A percentile compares a stretch with the other conserved stretches of the same genome.
phyloP scores from a whole-genome alignment of 176 grass and related monocot species.

The Paspalum notatum region DNA sequence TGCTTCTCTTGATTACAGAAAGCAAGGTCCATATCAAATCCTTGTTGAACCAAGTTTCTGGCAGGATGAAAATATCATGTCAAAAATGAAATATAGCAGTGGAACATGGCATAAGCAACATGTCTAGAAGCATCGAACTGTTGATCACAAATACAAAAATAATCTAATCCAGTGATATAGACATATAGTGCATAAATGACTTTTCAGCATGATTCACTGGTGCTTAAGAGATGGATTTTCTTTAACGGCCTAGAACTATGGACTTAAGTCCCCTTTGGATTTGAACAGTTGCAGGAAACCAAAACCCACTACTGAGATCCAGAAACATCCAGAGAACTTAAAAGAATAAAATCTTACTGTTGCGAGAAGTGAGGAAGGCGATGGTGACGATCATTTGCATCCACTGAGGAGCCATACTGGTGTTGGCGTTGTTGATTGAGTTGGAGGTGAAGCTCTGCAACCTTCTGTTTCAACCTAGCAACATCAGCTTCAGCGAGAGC shows the following conservation, averaged over 20 bases:
- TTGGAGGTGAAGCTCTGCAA: slow-evolving; percentile 95
- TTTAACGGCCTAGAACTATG: slow-evolving; percentile 30
- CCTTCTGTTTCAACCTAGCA: slow-evolving; percentile 95
- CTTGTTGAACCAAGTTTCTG: slow-evolving; percentile 93
- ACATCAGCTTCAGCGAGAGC: slow-evolving; percentile 93
- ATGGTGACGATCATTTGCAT: slow-evolving; percentile 63
- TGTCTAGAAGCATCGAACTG: slow-evolving; percentile 5
- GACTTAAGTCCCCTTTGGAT: background rate
- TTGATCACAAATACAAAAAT: slow-evolving; percentile 18
- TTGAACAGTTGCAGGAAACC: background rate
- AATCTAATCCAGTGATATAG: slow-evolving; percentile 5
- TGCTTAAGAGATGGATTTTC: slow-evolving; percentile 1
- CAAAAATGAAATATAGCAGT: slow-evolving; percentile 28
- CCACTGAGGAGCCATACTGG: slow-evolving; percentile 65
- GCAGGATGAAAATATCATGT: slow-evolving; percentile 33
- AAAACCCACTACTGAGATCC: slow-evolving; percentile 11
- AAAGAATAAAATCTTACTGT: slow-evolving; percentile 68
- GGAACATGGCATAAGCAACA: slow-evolving; percentile 28
- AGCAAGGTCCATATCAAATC: slow-evolving; percentile 93
- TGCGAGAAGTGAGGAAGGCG: slow-evolving; percentile 76
- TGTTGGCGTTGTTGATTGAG: slow-evolving; percentile 92
- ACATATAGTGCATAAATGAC: background rate
- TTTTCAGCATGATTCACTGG: slow-evolving; percentile 17
- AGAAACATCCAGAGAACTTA: slow-evolving; percentile 12
- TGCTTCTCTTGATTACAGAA: slow-evolving; percentile 98